phyloP scores from a whole-genome alignment of 495 filamentous ascomycete genomes.

The Penicillium lividum region DNA sequence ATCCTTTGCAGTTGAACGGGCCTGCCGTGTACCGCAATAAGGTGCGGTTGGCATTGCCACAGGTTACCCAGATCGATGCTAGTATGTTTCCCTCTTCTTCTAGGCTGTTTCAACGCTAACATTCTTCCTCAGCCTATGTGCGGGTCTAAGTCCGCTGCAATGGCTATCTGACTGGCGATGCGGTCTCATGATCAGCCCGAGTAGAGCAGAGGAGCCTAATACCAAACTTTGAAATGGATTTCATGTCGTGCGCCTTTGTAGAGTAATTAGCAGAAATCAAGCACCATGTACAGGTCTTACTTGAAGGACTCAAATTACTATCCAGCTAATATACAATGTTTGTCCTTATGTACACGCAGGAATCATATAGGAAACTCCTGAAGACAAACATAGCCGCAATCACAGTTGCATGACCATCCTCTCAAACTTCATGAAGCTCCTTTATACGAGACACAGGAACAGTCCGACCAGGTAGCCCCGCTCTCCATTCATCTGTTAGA shows the following conservation, averaged over 20 bases:
- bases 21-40: conserved; percentile 90
- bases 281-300: not conserved
- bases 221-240: conserved; percentile 9
- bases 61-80: conserved; percentile 91
- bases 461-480: not conserved
- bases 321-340: not conserved
- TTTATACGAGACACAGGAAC: not conserved
- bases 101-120: not conserved
- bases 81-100: conserved; percentile 62
- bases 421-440: not conserved
- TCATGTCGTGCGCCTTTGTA: not conserved
- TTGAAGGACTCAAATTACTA: not conserved
- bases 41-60: conserved; percentile 81
- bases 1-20: conserved; percentile 76
- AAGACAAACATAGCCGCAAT: not conserved
- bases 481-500: conserved; percentile 33
- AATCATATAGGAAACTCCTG: too few relatives aligned
- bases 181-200: not conserved
- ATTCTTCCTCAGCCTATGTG: conserved; percentile 30
- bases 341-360: not conserved
- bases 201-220: conserved; percentile 3
- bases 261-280: not conserved
- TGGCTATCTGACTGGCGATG: not conserved
- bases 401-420: not conserved
- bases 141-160: conserved; percentile 17